Evolutionary conservation across 306 rosid genomes (phyloP).

Genomic region (Fagus crenata): DNA sequence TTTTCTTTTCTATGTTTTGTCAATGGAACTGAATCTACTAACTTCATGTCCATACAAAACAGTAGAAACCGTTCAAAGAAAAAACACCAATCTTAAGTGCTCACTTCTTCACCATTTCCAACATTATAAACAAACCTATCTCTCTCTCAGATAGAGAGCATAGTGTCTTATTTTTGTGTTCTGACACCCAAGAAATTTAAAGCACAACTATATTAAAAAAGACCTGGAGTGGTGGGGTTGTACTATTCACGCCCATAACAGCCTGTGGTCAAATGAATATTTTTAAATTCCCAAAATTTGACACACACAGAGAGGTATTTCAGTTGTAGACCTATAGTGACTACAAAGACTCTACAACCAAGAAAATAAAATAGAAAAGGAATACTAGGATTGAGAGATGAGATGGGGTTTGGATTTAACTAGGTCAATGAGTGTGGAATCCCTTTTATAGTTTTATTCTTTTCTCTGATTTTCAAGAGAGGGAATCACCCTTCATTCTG

Average conservation of each 20-base stretch:
- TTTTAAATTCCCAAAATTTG: slow-evolving; percentile 2
- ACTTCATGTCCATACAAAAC: slow-evolving; percentile 72
- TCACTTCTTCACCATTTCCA: slow-evolving; percentile 58
- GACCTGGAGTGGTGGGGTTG: slow-evolving; percentile 47
- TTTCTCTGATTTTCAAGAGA: slow-evolving; percentile 10
- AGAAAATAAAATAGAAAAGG: too few species aligned
- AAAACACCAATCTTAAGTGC: slow-evolving; percentile 19
- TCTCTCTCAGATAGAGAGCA: slow-evolving; percentile 12
- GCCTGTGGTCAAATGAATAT: slow-evolving; percentile 24
- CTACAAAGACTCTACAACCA: too few species aligned
- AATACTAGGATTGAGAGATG: neutral
- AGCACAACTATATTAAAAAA: slow-evolving; percentile 45
- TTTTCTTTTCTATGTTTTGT: slow-evolving; percentile 53
- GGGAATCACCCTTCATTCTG: neutral
- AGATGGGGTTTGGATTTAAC: neutral
- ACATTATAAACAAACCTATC: slow-evolving; percentile 44
- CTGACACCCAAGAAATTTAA: slow-evolving; percentile 47
- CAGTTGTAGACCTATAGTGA: neutral
- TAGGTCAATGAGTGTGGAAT: neutral
- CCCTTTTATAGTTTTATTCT: neutral
- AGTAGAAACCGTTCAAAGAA: slow-evolving; percentile 43
- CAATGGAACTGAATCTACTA: slow-evolving; percentile 44
- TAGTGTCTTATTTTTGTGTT: slow-evolving; percentile 40
- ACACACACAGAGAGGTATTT: neutral
- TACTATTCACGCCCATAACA: slow-evolving; percentile 33